Evolutionary conservation across 345 rosid genomes (phyloP), one percentile per base, ranked within the genome.

Genomic region (Noccaea caerulescens): DNA sequence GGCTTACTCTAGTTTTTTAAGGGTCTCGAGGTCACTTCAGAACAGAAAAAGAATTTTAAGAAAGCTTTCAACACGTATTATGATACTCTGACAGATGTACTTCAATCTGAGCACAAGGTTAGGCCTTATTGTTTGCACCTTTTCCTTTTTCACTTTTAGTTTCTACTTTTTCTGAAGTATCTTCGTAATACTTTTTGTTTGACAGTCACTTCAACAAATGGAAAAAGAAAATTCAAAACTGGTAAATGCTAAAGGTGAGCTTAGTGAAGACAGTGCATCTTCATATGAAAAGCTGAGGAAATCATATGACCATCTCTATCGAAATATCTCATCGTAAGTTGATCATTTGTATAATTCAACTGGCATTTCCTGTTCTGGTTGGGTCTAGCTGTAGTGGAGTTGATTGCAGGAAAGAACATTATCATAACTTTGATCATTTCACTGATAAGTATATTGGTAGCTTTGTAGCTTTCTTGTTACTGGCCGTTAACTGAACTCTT

Each of bases 171-270:
- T 49, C 34, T 71, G 30, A 43, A 41, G 23, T 66, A 53, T 38
- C 51, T 30, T 54, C 6, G 5, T 66, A 37, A 34, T 23, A 12
- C 4, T 27, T 53, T 46, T 45, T 53, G 18, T 41, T 62, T 65
- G 53, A 49, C 67, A 95, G 99, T 85, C 84, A 18, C 98, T 95
- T 75, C 87, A 86, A 66, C 99, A 92, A 72, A 92, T 95, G 97
- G 99, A 95, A 83, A 85, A 92, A 76, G 99, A 95, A 70, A 88
- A 92, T 83, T 85, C 97, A 38, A 92, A 88, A 81, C 85, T 87
- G 70, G 80, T 94, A 75, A 89, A 84, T 83, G 96, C 93, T 60
- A 94, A 91, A 82, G 99, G 99, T 75, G 99, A 95, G 82, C 91
- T 90, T 41, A 90, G 88, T 72, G 99, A 95, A 73, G 98, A 95